Conservation (phyloP, 768 basidiomycete genomes). For the Mycena floridula region DNA sequence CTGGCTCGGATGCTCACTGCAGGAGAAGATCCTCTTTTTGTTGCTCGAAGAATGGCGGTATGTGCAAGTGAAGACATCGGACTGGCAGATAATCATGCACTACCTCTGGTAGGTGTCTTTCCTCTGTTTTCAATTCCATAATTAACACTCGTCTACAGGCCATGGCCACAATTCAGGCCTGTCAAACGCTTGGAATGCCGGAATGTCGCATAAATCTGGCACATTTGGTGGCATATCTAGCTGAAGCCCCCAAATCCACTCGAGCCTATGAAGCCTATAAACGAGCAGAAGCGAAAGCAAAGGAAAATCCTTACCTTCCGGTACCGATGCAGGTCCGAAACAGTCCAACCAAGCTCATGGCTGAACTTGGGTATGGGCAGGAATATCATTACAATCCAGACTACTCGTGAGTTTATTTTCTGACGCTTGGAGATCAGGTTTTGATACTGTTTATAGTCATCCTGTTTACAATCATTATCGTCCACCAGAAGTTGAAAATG, state of each 20-base stretch:
- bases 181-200: slow-evolving; percentile 73
- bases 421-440: not conserved
- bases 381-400: slow-evolving; percentile 61
- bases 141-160: slow-evolving; percentile 33
- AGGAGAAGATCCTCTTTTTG: slow-evolving; percentile 77
- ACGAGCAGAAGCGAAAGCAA: slow-evolving; percentile 57
- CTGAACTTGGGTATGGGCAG: slow-evolving; percentile 60
- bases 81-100: slow-evolving; percentile 68
- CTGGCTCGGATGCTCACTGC: slow-evolving; percentile 76
- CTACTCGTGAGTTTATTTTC: slow-evolving; percentile 34
- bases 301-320: slow-evolving; percentile 41
- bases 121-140: not conserved
- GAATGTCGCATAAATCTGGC: slow-evolving; percentile 76
- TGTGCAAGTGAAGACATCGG: slow-evolving; percentile 87
- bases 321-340: slow-evolving; percentile 75
- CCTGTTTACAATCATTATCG: slow-evolving; percentile 63
- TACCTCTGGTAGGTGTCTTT: slow-evolving; percentile 54
- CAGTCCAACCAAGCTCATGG: slow-evolving; percentile 69
- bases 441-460: slow-evolving; percentile 32
- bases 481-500: slow-evolving; percentile 38
- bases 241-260: slow-evolving; percentile 80
- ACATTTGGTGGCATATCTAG: slow-evolving; percentile 70
- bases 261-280: slow-evolving; percentile 76
- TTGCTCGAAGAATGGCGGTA: slow-evolving; percentile 69
- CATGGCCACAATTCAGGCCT: slow-evolving; percentile 55